Conservation (phyloP, 129 eudicot genomes). For the Chrysanthemum makinoi region DNA sequence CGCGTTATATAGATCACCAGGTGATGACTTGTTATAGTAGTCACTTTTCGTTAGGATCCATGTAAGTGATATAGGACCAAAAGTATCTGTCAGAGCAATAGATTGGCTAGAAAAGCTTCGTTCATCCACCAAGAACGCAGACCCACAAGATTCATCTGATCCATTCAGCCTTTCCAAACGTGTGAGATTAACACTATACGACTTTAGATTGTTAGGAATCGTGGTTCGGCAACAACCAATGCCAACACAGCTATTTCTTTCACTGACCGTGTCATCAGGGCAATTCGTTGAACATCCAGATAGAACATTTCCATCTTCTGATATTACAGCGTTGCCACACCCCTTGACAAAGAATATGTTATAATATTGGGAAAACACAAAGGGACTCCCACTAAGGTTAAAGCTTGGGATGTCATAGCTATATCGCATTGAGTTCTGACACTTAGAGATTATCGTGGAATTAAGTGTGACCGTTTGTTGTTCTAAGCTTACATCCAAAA, state of each 20-base stretch:
- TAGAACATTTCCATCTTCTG: background rate
- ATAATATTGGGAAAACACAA: background rate
- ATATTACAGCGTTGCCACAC: constrained; percentile 21
- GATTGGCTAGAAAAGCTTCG: constrained; percentile 5
- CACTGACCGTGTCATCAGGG: background rate
- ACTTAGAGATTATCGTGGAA: constrained; percentile 16
- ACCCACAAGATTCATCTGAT: constrained; percentile 22
- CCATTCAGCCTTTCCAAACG: constrained; percentile 8
- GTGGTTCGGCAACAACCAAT: constrained; percentile 28
- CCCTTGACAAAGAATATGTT: constrained; percentile 16
- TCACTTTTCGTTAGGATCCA: background rate
- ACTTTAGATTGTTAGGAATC: constrained; percentile 17
- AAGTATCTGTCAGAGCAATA: background rate
- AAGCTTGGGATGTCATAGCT: constrained; percentile 10
- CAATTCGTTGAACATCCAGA: constrained; percentile 22
- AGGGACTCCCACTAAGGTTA: constrained; percentile 26
- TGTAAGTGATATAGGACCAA: constrained; percentile 13
- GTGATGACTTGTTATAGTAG: no score
- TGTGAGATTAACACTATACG: constrained; percentile 9
- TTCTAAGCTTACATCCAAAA: background rate
- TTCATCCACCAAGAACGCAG: constrained; percentile 13
- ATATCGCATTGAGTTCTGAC: constrained; percentile 8
- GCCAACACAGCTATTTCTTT: constrained; percentile 22
- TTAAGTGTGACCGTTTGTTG: constrained; percentile 22
- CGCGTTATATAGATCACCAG: no score